A percentile compares a stretch with the other conserved stretches of the same genome.
These are phyloP conservation scores for Candida vartiovaarae DNA, from an alignment of 805 yeast species.

Conservation along the genomic window DNA sequence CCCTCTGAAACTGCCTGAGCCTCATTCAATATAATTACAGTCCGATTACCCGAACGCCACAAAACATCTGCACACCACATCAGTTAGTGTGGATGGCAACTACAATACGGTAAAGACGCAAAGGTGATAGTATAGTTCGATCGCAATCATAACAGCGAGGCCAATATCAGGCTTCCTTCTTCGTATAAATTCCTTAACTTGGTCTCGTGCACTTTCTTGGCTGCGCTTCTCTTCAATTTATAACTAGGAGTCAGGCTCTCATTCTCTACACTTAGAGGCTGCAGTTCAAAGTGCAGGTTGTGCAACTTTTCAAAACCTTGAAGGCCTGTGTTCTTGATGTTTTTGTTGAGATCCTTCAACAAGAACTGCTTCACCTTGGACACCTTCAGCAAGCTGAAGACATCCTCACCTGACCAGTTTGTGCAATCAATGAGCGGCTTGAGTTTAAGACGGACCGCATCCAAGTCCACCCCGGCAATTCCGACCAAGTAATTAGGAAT, in stretches of 20 bases:
- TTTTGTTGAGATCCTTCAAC: constrained; percentile 5
- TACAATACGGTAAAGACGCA: no score
- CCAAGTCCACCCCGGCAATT: constrained; percentile 45
- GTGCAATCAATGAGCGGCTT: not conserved
- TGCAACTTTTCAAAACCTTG: constrained; percentile 57
- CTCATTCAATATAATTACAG: no score
- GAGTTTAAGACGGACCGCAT: constrained; percentile 2
- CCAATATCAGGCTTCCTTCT: constrained; percentile 32
- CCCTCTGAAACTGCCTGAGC: no score
- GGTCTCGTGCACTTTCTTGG: constrained; percentile 35
- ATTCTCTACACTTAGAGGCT: constrained; percentile 52
- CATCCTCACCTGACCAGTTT: constrained; percentile 6
- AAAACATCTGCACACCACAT: no score
- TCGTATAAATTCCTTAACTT: constrained; percentile 38
- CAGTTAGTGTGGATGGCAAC: no score
- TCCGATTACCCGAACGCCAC: no score
- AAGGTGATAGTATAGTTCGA: not conserved
- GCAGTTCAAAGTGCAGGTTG: constrained; percentile 45
- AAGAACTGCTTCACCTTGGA: constrained; percentile 6
- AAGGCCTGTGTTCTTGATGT: constrained; percentile 5
- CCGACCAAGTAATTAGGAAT: constrained; percentile 44
- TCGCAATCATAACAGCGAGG: constrained; percentile 5
- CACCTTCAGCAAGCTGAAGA: constrained; percentile 5
- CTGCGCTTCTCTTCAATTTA: constrained; percentile 45
- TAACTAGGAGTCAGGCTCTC: constrained; percentile 62